Percentiles rank a stretch among this genome's conserved stretches.
Evolutionary conservation across 331 rosid genomes (phyloP).

Genomic region (Quercus lobata): DNA sequence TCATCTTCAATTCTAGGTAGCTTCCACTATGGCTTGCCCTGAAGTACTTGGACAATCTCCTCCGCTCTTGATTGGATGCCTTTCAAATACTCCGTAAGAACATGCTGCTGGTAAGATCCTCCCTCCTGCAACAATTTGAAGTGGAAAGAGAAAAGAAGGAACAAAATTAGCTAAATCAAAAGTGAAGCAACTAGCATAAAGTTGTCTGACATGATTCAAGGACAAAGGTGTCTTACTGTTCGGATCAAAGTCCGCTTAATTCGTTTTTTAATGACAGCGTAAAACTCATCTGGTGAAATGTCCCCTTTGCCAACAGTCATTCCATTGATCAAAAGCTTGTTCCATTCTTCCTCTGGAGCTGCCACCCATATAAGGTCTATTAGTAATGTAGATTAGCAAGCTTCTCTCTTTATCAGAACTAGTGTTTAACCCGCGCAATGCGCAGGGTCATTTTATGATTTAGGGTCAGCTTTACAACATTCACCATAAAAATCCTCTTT

Average conservation of each 20-base stretch:
- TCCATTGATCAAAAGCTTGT: slow-evolving; percentile 66
- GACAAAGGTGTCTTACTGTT: slow-evolving; percentile 56
- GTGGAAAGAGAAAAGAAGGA: slow-evolving; percentile 11
- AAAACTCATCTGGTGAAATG: slow-evolving; percentile 61
- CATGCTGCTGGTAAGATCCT: slow-evolving; percentile 87
- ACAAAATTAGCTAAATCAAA: background rate
- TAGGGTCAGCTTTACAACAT: too few species aligned
- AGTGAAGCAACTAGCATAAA: background rate
- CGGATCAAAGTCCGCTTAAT: slow-evolving; percentile 80
- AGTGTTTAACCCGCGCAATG: background rate
- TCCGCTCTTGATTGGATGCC: slow-evolving; percentile 75
- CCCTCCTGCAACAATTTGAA: slow-evolving; percentile 53
- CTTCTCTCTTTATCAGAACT: background rate
- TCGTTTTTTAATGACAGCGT: slow-evolving; percentile 66
- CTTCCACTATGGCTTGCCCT: slow-evolving; percentile 46
- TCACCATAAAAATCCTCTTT: too few species aligned
- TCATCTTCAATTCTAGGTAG: slow-evolving; percentile 8
- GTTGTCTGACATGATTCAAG: background rate
- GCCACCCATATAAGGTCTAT: slow-evolving; percentile 22
- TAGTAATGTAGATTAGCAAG: background rate
- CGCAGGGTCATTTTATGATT: too few species aligned
- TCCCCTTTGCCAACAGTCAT: slow-evolving; percentile 71
- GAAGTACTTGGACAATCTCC: slow-evolving; percentile 62
- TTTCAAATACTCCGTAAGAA: slow-evolving; percentile 72
- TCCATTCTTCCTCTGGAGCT: slow-evolving; percentile 95